These are phyloP conservation scores for Ceratonia siliqua DNA, from an alignment of 306 rosid genomes.

Conservation along the genomic window DNA sequence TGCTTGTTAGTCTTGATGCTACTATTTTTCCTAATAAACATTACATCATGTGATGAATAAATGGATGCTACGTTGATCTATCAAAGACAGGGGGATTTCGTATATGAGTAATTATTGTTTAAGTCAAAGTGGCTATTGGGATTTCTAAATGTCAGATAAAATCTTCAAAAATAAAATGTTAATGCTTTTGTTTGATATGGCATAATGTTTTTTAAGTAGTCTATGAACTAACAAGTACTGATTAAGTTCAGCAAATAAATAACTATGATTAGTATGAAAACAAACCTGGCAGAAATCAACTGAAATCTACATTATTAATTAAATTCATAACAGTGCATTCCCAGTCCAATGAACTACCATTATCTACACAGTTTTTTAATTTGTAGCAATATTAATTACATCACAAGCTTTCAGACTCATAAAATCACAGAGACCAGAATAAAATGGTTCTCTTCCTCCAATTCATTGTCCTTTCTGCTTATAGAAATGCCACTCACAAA, in stretches of 20 bases:
- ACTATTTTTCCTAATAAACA: background rate
- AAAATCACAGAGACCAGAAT: background rate
- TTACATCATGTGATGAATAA: background rate
- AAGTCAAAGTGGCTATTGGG: background rate
- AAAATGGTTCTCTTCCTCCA: constrained; percentile 5
- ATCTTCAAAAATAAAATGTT: background rate
- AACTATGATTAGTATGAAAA: background rate
- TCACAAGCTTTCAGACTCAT: background rate
- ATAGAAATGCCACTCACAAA: too few species aligned
- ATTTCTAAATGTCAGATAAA: background rate
- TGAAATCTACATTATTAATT: constrained; percentile 3
- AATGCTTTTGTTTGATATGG: background rate
- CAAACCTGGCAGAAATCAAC: background rate
- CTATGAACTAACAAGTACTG: background rate
- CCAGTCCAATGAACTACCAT: background rate
- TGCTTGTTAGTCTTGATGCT: constrained; percentile 8
- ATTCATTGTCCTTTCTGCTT: constrained; percentile 27
- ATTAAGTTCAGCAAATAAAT: background rate
- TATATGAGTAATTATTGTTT: background rate
- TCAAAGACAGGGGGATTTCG: background rate
- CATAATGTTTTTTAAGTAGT: background rate
- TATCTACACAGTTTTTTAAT: background rate
- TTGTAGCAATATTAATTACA: background rate
- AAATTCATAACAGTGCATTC: constrained; percentile 3
- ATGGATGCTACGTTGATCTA: background rate